These are phyloP conservation scores for Macadamia integrifolia DNA, from an alignment of 164 flowering plant species.

Conservation along the genomic window DNA sequence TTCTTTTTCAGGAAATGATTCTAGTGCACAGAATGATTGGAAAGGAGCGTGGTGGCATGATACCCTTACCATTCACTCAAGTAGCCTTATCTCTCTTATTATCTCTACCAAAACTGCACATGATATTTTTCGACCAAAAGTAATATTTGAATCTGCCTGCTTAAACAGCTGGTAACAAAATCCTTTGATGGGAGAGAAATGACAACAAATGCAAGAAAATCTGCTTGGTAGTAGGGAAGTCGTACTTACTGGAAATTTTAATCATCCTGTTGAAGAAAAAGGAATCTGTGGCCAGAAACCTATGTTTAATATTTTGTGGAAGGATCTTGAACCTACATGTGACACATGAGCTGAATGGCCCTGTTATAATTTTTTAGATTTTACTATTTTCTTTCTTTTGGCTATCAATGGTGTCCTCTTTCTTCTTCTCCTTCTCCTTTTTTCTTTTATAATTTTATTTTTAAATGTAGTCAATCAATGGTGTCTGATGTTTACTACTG, in stretches of 20 bases:
- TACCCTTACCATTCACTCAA: conserved; percentile 62
- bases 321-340: too few relatives aligned
- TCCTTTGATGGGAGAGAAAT: too few relatives aligned
- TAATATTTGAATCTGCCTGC: background rate
- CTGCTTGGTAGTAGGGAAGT: background rate
- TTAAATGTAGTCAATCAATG: too few relatives aligned
- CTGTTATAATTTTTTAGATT: too few relatives aligned
- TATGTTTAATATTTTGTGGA: background rate
- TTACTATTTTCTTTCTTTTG: too few relatives aligned
- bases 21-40: conserved; percentile 90
- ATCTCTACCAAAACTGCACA: background rate
- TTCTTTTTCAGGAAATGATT: conserved; percentile 60
- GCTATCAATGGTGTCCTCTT: too few relatives aligned
- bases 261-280: background rate
- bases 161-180: too few relatives aligned
- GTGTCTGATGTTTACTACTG: too few relatives aligned
- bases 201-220: too few relatives aligned
- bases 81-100: conserved; percentile 24
- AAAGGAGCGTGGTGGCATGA: conserved; percentile 99
- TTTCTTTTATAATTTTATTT: too few relatives aligned
- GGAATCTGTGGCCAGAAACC: background rate
- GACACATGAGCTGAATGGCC: too few relatives aligned
- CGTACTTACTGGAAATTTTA: background rate
- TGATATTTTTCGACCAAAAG: background rate
- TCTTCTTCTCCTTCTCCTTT: too few relatives aligned